These are phyloP conservation scores for Hypoxylon sp. DNA, from an alignment of 2,329 filamentous ascomycete species.

Conservation along the genomic window DNA sequence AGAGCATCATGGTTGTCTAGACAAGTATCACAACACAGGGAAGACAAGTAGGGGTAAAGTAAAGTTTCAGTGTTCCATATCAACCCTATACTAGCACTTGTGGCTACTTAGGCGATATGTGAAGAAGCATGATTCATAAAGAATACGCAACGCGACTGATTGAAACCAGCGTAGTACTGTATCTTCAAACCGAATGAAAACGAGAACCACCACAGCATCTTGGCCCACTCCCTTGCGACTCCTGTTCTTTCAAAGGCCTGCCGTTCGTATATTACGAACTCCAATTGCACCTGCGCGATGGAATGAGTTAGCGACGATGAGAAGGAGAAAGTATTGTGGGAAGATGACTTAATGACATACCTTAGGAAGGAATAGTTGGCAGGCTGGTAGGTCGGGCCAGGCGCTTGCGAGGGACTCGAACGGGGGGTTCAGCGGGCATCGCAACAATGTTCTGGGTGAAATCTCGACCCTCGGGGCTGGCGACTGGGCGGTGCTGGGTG, in stretches of 20 bases:
- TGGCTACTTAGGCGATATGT: background rate
- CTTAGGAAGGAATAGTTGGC: background rate
- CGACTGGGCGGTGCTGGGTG: conserved; percentile 79
- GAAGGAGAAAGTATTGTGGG: background rate
- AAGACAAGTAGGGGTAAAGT: background rate
- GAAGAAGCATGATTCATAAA: background rate
- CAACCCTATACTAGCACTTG: background rate
- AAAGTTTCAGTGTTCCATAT: background rate
- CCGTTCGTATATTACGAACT: background rate
- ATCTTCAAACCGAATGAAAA: background rate
- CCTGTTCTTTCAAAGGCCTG: background rate
- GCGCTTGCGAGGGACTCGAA: background rate
- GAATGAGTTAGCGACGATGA: background rate
- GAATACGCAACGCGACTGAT: background rate
- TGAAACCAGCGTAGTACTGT: background rate
- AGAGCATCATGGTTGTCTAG: too few relatives aligned
- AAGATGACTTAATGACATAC: background rate
- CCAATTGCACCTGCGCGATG: too few relatives aligned
- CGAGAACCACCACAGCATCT: background rate
- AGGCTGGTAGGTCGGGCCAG: background rate
- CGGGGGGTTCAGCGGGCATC: conserved; percentile 7
- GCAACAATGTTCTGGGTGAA: conserved; percentile 22
- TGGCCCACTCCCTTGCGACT: background rate
- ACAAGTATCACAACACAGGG: background rate
- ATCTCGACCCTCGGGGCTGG: conserved; percentile 33